phyloP scores from a whole-genome alignment of 225 moss, liverwort and hornwort species.

The Physcomitrium patens region DNA sequence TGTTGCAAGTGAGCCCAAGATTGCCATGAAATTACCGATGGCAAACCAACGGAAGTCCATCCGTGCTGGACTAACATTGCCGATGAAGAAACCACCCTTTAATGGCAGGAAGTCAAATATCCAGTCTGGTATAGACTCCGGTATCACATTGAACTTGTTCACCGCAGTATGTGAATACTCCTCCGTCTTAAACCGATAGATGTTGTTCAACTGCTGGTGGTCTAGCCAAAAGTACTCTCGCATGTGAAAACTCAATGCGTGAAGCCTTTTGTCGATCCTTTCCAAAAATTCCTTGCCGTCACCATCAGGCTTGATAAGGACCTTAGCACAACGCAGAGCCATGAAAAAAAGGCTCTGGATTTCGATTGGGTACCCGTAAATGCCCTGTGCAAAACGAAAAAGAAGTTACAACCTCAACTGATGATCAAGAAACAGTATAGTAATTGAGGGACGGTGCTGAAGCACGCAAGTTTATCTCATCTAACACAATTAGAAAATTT shows the following conservation, averaged over 20 bases:
- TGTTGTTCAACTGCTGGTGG: conserved; percentile 89
- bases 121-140: conserved; percentile 96
- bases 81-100: conserved; percentile 93
- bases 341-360: conserved; percentile 94
- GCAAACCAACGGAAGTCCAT: conserved; percentile 99
- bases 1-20: conserved; percentile 83
- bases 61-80: conserved; percentile 95
- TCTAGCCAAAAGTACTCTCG: conserved; percentile 94
- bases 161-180: conserved; percentile 96
- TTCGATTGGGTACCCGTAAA: conserved; percentile 95
- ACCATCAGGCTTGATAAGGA: conserved; percentile 74
- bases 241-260: conserved; percentile 92
- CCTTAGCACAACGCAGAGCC: conserved; percentile 86
- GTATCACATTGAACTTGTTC: conserved; percentile 95
- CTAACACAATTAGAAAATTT: not conserved
- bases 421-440: not conserved
- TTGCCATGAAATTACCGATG: conserved; percentile 90
- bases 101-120: conserved; percentile 90
- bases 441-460: not conserved
- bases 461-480: no score
- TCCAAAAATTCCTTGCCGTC: conserved; percentile 86
- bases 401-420: not conserved
- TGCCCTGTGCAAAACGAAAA: conserved; percentile 55
- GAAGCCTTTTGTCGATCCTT: conserved; percentile 85
- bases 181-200: conserved; percentile 94